Base-by-base conservation (phyloP, 139 green algal genomes). In the Ettlia oleoabundans region DNA sequence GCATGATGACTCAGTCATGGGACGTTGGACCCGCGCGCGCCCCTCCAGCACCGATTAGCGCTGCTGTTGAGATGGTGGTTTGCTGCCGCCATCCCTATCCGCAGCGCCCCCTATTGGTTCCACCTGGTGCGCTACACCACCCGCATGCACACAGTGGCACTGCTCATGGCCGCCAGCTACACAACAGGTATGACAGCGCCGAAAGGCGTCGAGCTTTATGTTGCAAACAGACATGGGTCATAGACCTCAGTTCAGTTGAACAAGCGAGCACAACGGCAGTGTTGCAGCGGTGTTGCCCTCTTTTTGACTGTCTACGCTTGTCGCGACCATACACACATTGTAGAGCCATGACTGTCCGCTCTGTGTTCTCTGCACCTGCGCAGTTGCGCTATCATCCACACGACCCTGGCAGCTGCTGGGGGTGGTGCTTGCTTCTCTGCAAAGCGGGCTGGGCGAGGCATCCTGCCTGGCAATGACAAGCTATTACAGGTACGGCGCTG, bases 401-500 rank as follows among this genome's bases (percentile, higher is more conserved):
- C 66, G 80, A 8, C 30, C 38, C 8, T 63, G 68, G 76, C 88
- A 93, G 83, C 82, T 94, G 63, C 38, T 88, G 61, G 91, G 91
- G 26, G 91, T 94, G 9, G 84, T 72, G 24, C 68, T 92, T 53
- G 86, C 80, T 10, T 84, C 90, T 5, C 28, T 90, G 13, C 89
- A 95, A 70, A 87, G 87, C 0, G 90, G 90, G 0, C 80, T 94
- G 58, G 91, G 91, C 3, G 91, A 94, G 78, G 87, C 90, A 0
- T 88, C 82, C 1, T 88, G 76, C 63, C 85, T 94, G 38, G 90
- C 85, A 4, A 77, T 94, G 72, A 89, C 75, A 37, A 69, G 85
- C 15, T 70, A 86, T 5, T 92, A 88, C 71, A 61, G 77, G 43
- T 51, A 28, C 28, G n/a, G n/a, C n/a, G n/a, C n/a, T n/a, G n/a